A percentile compares a stretch with the other conserved stretches of the same genome.
phyloP scores from a whole-genome alignment of 208 protist species.

The Endotrypanum monterogeii region DNA sequence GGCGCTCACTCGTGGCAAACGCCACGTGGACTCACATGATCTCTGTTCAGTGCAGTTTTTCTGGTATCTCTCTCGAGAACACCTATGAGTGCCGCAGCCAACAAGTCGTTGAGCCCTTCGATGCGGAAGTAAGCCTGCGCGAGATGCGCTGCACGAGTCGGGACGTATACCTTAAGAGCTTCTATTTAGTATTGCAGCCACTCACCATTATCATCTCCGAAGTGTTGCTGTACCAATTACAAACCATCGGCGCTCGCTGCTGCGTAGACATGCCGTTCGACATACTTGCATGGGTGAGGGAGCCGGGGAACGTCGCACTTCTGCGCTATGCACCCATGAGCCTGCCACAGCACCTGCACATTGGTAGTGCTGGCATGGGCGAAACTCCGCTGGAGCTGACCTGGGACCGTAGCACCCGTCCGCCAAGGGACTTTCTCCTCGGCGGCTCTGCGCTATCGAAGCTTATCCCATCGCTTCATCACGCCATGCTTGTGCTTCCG shows the following conservation, averaged over 20 bases:
- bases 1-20: conserved; percentile 30
- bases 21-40: conserved; percentile 29
- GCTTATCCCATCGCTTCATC: conserved; percentile 61
- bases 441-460: conserved; percentile 41
- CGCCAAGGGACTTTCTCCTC: conserved; percentile 57
- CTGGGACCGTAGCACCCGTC: conserved; percentile 53
- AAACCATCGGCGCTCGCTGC: conserved; percentile 29
- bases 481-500: conserved; percentile 48
- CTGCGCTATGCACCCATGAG: conserved; percentile 17
- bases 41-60: conserved; percentile 52
- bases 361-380: conserved; percentile 37
- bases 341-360: conserved; percentile 23
- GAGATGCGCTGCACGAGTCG: conserved; percentile 29
- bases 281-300: conserved; percentile 6
- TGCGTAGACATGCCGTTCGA: conserved; percentile 11
- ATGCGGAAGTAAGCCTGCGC: conserved; percentile 48
- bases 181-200: conserved; percentile 43
- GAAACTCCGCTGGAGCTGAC: conserved; percentile 44
- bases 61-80: conserved; percentile 39
- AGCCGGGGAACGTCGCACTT: neutral
- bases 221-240: conserved; percentile 59
- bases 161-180: conserved; percentile 29
- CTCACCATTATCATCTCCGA: conserved; percentile 57
- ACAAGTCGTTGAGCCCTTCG: conserved; percentile 43
- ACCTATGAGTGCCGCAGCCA: conserved; percentile 36